These are phyloP conservation scores for Populus tomentosa DNA, from an alignment of 441 rosid species.

Conservation along the genomic window DNA sequence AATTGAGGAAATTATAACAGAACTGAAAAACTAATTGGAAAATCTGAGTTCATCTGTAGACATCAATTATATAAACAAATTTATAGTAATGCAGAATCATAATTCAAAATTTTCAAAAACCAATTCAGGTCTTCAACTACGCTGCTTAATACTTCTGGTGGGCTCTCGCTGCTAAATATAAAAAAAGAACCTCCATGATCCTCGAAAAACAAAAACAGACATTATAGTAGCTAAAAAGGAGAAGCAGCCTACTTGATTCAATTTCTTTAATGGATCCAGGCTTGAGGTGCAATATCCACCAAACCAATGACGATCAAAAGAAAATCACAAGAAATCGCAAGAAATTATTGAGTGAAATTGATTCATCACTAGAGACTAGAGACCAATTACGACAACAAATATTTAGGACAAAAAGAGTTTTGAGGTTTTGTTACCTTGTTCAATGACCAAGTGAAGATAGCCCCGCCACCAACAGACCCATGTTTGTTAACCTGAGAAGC, in stretches of 20 bases:
- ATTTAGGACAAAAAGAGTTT: background rate
- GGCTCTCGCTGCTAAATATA: too few relatives aligned
- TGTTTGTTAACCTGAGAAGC: constrained; percentile 45
- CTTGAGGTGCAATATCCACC: too few relatives aligned
- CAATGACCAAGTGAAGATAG: constrained; percentile 42
- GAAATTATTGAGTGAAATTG: too few relatives aligned
- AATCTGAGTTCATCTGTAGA: background rate
- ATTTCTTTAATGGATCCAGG: too few relatives aligned
- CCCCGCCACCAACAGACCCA: constrained; percentile 46
- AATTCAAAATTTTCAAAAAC: background rate
- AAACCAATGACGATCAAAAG: too few relatives aligned
- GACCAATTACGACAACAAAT: background rate
- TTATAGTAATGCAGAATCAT: background rate
- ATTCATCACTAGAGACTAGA: background rate
- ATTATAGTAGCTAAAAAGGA: too few relatives aligned
- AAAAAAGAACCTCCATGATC: background rate
- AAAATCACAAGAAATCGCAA: too few relatives aligned
- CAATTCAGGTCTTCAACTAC: background rate
- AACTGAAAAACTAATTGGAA: background rate
- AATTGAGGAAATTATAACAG: background rate
- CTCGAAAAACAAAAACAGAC: too few relatives aligned
- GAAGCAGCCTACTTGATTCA: too few relatives aligned
- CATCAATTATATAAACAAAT: too few relatives aligned
- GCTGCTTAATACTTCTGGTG: background rate
- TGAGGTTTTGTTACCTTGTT: constrained; percentile 31